Evolutionary conservation across 2,329 filamentous ascomycete species (phyloP), one percentile per base, ranked within the genome.

Genomic region (Periglandula ipomoeae): DNA sequence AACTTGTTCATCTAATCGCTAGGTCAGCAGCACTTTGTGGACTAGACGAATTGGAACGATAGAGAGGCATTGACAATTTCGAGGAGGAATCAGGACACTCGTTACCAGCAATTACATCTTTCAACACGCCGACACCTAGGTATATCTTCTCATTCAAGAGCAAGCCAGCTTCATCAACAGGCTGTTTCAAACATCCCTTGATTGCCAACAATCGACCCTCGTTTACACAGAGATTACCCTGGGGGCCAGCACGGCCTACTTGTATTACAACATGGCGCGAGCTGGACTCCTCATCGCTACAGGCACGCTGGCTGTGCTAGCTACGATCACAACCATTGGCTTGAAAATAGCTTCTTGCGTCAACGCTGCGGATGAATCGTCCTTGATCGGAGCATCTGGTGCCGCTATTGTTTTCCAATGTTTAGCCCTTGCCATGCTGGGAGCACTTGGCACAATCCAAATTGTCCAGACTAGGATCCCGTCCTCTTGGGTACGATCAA

Each of bases 361-460:
- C 23, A 30, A 50, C 27, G 41, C 50, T 6, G 27, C 32, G 24
- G 37, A 50, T 5, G 46, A 43, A 3, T 46, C 35, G 20, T 50
- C 30, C 32, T 51, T 41, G 41, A 46, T 30, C 46, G 46, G 34
- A 26, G 46, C 60, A 20, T 58, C 60, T 7, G 56, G 58, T 23
- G 50, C 60, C 6, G 58, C 64, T n/a, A 54, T 59, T 34, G 54
- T 55, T 15, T 53, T 65, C 8, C 58, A 67, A 48, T 57, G 53
- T n/a, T 37, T 59, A 10, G 53, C 58, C 15, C 51, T 66, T 4
- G 40, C 59, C 20, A 49, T 55, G n/a, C 26, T 62, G 2, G 53
- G 50, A 32, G 63, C 59, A 55, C 53, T 50, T 53, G 70, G 45
- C 66, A 75, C 56, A 58, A 62, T 69, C 20, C 58, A 56, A 38